A percentile compares a stretch with the other conserved stretches of the same genome.
Conservation (phyloP, 2,329 filamentous ascomycete genomes). For the Fusarium sp. region DNA sequence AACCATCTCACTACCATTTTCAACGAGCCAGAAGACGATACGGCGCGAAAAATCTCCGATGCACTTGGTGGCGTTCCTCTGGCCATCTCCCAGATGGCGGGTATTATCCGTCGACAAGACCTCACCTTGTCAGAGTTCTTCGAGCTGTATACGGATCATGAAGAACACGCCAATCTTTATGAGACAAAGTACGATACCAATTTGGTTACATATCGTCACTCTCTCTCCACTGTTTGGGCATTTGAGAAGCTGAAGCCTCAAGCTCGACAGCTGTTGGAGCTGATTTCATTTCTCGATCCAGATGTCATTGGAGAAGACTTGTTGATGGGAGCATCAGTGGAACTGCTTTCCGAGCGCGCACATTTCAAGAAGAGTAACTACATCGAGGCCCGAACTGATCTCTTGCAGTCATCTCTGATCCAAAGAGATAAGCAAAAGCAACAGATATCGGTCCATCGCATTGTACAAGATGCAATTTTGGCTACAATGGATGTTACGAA, state of each 20-base stretch:
- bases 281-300: neutral
- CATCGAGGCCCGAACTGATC: neutral
- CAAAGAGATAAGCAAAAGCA: slow-evolving; percentile 1
- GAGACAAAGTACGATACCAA: neutral
- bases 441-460: slow-evolving; percentile 1
- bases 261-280: neutral
- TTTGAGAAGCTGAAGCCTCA: neutral
- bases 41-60: neutral
- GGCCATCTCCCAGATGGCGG: neutral
- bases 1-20: neutral
- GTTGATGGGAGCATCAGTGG: neutral
- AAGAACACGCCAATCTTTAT: neutral
- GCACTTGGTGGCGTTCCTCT: neutral
- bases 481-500: neutral
- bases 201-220: neutral
- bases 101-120: neutral
- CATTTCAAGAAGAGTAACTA: neutral
- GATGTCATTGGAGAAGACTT: neutral
- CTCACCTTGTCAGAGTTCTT: neutral
- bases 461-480: slow-evolving; percentile 1
- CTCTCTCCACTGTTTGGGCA: neutral
- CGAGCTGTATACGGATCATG: neutral
- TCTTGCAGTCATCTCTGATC: neutral
- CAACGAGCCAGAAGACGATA: neutral
- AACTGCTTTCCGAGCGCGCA: neutral